Evolutionary conservation across 169 alveolate genomes (phyloP).

Genomic region (Plasmodium fragile): DNA sequence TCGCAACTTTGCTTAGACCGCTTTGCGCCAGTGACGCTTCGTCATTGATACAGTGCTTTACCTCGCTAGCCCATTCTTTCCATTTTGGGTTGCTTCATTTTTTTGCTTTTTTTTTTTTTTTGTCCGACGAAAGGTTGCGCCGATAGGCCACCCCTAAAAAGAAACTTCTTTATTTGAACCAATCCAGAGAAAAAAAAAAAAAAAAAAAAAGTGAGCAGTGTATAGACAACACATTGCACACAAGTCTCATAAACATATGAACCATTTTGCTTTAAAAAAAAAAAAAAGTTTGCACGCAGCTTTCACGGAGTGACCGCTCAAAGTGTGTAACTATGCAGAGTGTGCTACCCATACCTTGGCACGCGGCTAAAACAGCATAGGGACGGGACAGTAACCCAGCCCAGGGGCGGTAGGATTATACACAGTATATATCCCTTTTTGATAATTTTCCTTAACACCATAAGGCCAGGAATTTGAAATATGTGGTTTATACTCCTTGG

Average conservation of each 20-base stretch:
- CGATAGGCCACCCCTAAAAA: not conserved
- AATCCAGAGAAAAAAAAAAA: not conserved
- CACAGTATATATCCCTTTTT: slow-evolving; percentile 84
- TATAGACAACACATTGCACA: not conserved
- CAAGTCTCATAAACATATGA: not conserved
- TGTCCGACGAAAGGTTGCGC: not conserved
- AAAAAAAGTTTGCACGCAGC: slow-evolving; percentile 1
- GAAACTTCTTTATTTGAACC: not conserved
- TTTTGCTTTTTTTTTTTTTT: not conserved
- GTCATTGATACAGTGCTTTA: not conserved
- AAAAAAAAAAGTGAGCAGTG: not conserved
- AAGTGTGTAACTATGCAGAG: not conserved
- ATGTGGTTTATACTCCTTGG: slow-evolving; percentile 82
- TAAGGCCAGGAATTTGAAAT: slow-evolving; percentile 86
- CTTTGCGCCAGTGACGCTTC: not conserved
- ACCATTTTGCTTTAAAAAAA: not conserved
- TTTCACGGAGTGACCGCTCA: not conserved
- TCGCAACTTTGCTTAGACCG: not conserved
- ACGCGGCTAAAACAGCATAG: slow-evolving; percentile 79
- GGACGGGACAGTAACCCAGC: slow-evolving; percentile 88
- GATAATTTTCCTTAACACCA: slow-evolving; percentile 85
- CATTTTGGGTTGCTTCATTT: not conserved
- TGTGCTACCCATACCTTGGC: not conserved
- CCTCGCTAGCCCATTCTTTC: not conserved
- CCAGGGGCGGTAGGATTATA: slow-evolving; percentile 89